Percentiles rank a stretch among this genome's conserved stretches.
Evolutionary conservation across 306 rosid species (phyloP).

Genomic region (Erythrophleum fordii): DNA sequence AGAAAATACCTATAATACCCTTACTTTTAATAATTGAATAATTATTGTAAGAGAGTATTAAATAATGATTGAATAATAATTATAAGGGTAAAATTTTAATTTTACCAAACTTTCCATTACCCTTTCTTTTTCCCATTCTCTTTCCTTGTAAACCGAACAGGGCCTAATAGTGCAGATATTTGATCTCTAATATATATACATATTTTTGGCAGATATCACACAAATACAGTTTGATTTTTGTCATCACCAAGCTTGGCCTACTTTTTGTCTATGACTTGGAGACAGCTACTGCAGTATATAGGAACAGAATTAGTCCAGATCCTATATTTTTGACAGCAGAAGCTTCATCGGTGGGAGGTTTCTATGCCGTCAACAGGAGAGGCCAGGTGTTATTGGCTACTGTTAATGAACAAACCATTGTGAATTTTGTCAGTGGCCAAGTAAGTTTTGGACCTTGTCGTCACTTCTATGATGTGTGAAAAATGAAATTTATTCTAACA

Average conservation of each 20-base stretch:
- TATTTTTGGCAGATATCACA: slow-evolving; percentile 80
- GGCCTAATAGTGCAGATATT: slow-evolving; percentile 26
- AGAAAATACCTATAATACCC: no score
- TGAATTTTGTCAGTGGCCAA: slow-evolving; percentile 95
- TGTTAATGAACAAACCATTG: slow-evolving; percentile 93
- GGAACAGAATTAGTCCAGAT: slow-evolving; percentile 99
- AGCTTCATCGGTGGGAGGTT: slow-evolving; percentile 91
- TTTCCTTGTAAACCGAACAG: no score
- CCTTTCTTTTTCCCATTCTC: no score
- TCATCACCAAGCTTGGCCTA: slow-evolving; percentile 99
- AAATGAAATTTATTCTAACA: slow-evolving; percentile 26
- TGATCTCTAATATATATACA: slow-evolving; percentile 21
- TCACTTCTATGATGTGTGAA: slow-evolving; percentile 27
- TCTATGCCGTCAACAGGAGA: slow-evolving; percentile 92
- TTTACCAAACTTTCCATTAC: no score
- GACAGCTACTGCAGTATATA: slow-evolving; percentile 97
- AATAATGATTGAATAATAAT: no score
- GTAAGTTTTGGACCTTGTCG: slow-evolving; percentile 50
- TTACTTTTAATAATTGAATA: no score
- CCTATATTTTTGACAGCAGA: slow-evolving; percentile 98
- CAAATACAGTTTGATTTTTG: slow-evolving; percentile 92
- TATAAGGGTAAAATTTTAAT: no score
- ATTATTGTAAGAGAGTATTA: no score
- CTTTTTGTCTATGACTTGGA: slow-evolving; percentile 96
- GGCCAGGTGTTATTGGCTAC: slow-evolving; percentile 99